phyloP scores from a whole-genome alignment of 352 stramenopile genomes.

The Pythium folliculosum region DNA sequence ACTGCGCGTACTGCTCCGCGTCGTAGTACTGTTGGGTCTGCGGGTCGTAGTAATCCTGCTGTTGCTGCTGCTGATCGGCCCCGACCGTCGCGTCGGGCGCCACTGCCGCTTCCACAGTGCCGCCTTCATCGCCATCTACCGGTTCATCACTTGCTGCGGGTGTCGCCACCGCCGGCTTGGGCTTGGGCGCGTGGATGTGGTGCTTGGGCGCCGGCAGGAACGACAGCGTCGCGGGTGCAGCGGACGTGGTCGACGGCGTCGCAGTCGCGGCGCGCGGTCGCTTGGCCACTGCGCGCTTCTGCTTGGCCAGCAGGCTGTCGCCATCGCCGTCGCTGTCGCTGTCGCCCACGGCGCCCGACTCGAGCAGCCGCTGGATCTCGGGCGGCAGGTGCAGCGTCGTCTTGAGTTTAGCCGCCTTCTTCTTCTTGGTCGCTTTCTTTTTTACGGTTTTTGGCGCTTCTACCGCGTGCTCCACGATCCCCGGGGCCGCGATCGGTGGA shows the following conservation, averaged over 20 bases:
- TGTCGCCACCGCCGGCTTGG: neutral
- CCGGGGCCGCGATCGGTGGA: conserved; percentile 3
- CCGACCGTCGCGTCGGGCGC: neutral
- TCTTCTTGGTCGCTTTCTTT: conserved; percentile 28
- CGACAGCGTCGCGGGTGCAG: conserved; percentile 29
- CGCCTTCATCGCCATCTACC: neutral
- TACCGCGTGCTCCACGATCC: neutral
- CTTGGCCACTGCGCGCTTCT: conserved; percentile 44
- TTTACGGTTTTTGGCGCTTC: conserved; percentile 9
- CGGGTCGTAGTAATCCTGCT: conserved; percentile 46
- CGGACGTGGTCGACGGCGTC: neutral
- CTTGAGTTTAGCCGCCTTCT: conserved; percentile 39
- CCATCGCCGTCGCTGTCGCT: conserved; percentile 33
- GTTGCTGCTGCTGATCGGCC: conserved; percentile 16
- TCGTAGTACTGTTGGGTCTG: conserved; percentile 34
- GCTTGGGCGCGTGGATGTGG: conserved; percentile 26
- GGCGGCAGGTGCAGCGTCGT: conserved; percentile 37
- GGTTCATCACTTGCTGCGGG: neutral
- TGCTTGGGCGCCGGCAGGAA: conserved; percentile 73
- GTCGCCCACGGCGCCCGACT: conserved; percentile 19
- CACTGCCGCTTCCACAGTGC: neutral
- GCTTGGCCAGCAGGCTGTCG: conserved; percentile 51
- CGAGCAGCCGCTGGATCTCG: conserved; percentile 33
- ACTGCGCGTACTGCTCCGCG: conserved; percentile 22
- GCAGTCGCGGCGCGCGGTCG: conserved; percentile 22